These are phyloP conservation scores for Rhodamnia argentea DNA, from an alignment of 345 rosid species.

Conservation along the genomic window DNA sequence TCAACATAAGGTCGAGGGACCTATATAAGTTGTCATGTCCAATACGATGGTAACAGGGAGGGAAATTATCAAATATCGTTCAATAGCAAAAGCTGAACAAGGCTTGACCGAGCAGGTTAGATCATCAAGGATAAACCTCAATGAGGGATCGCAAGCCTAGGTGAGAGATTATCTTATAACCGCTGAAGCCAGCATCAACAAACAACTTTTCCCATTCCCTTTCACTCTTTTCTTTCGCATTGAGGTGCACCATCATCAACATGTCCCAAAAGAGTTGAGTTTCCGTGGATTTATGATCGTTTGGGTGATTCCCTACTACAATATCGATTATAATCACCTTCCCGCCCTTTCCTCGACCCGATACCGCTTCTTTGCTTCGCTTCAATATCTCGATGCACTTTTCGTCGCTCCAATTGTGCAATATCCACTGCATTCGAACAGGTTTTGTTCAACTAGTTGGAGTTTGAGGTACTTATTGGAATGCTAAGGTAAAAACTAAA, in stretches of 20 bases:
- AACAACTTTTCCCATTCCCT: conserved; percentile 24
- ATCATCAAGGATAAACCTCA: conserved; percentile 8
- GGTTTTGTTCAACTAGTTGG: neutral
- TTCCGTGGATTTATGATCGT: neutral
- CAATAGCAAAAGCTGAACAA: neutral
- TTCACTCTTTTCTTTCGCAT: conserved; percentile 13
- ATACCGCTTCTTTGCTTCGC: neutral
- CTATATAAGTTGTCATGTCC: neutral
- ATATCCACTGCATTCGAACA: neutral
- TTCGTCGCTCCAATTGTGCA: conserved; percentile 1
- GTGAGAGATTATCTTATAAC: conserved; percentile 11
- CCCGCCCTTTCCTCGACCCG: neutral
- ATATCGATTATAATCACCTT: conserved; percentile 4
- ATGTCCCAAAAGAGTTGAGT: conserved; percentile 13
- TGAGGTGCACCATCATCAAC: neutral
- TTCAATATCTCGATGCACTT: neutral
- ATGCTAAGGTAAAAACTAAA: neutral
- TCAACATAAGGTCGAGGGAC: neutral
- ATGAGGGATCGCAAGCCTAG: conserved; percentile 13
- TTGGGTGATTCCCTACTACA: neutral
- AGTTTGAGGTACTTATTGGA: neutral
- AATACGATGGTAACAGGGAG: neutral
- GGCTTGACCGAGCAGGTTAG: neutral
- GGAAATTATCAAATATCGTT: neutral
- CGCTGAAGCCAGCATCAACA: conserved; percentile 10